Conservation (phyloP, 148 eudicot species). For the Hydrangea macrophylla region DNA sequence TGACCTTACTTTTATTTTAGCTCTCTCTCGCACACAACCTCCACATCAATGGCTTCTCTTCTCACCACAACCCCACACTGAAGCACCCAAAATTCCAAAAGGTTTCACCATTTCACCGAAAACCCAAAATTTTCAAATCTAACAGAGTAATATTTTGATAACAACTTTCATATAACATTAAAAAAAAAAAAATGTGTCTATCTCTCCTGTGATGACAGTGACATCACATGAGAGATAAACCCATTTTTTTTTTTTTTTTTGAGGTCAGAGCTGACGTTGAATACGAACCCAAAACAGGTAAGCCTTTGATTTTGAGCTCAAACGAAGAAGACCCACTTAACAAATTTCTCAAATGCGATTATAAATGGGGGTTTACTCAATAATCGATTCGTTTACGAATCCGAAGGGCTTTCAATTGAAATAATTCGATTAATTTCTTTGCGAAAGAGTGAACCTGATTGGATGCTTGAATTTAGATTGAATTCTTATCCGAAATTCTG, state of each 20-base stretch:
- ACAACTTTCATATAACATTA: too few relatives aligned
- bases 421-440: slow-evolving; percentile 66
- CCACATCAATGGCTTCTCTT: slow-evolving; percentile 66
- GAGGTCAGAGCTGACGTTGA: slow-evolving; percentile 61
- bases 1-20: neutral
- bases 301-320: slow-evolving; percentile 18
- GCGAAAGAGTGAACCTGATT: slow-evolving; percentile 74
- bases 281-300: slow-evolving; percentile 39
- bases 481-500: slow-evolving; percentile 62
- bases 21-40: neutral
- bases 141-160: slow-evolving; percentile 24
- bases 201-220: too few relatives aligned
- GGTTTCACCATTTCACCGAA: slow-evolving; percentile 33
- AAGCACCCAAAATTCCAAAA: slow-evolving; percentile 27
- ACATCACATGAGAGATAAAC: too few relatives aligned
- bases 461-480: slow-evolving; percentile 90
- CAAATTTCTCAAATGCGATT: slow-evolving; percentile 68
- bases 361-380: slow-evolving; percentile 74
- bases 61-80: slow-evolving; percentile 44
- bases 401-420: slow-evolving; percentile 74
- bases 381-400: slow-evolving; percentile 70
- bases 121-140: slow-evolving; percentile 23
- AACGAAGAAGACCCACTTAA: slow-evolving; percentile 65
- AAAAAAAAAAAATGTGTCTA: too few relatives aligned
- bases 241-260: too few relatives aligned